Evolutionary conservation across 306 rosid genomes (phyloP), one percentile per base, ranked within the genome.

Genomic region (Purshia tridentata): DNA sequence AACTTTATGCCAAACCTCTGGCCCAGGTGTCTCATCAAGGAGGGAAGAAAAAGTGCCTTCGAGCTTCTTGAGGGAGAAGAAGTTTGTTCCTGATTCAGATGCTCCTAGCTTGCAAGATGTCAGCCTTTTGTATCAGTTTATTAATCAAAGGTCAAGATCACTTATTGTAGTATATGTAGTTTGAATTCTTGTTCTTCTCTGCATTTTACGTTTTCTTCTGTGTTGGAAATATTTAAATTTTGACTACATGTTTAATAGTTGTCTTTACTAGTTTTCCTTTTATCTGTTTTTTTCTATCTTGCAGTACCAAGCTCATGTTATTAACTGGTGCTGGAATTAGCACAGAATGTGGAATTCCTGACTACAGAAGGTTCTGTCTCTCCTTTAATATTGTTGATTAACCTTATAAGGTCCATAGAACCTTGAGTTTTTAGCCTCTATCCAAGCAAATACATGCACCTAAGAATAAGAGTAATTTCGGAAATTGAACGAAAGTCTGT

Each of bases 281-380:
- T 62, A 8, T 66, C 66, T 50, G 41, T 65, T 48, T 61, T 72
- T 72, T 60, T 41, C 19, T 72, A 58, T 82, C 72, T 15, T 82
- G 67, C 84, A 93, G 98, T 78, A 84, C 78, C 67, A 93, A 80
- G 77, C 89, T 93, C 42, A 73, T 78, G 51, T 91, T 91, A 61
- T 77, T 93, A 87, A 91, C 96, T 39, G 97, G 97, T 80, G 97
- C 97, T 65, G 97, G 98, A 68, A 86, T 93, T 42, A 93, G 98
- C 78, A 93, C 98, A n/a, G 96, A 93, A 69, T 93, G 92, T 65
- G 98, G 98, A 39, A 93, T 93, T 85, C 97, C 97, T 50, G 98
- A 93, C 80, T 93, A 93, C 72, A 89, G 96, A 89, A 92, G 98
- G 97, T 92, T 76, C 67, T 74, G 10, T 6, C 44, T 77, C 69